Base-by-base conservation (phyloP, 768 basidiomycete genomes). In the Peribolospora kevripleyi region DNA sequence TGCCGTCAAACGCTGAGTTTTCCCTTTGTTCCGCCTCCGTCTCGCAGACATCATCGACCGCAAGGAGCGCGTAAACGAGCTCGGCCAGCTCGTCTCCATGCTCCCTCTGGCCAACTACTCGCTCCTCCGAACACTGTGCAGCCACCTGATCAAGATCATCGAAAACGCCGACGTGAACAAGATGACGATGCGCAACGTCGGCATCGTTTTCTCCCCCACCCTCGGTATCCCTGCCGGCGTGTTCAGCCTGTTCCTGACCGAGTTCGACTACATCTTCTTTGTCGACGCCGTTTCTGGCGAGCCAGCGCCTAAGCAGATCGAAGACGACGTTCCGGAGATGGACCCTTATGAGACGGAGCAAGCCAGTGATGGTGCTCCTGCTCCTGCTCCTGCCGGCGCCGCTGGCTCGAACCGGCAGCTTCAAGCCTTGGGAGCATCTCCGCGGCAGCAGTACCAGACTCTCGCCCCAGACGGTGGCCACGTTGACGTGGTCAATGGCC, bases 151-250 rank as follows among this genome's bases (percentile, higher is more conserved):
- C 61, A 73, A 88, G 48, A 83, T 98, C 62, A 87, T 97, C 48
- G 81, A 86, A 67, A 88, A 97, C 65, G 77, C 87, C 13, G 62
- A 74, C 47, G 70, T 82, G 56, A 93, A 93, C 77, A 97, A 90
- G 73, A 98, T 98, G 93, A 90, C 83, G 46, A 81, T 97, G 77
- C 79, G 91, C 49, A 98, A 98, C 66, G 86, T 98, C 38, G 90
- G 91, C 13, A 97, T 98, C 57, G 91, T 97, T 36, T 95, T 97
- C 70, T 90, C 87, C 60, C 93, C 93, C 2, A 97, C 93, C 0
- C 73, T 98, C 9, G 88, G 87, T 48, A 93, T 98, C 61, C 91
- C 91, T n/a, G 91, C 91, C 3, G 86, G 86, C 6, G 84, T 95
- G 47, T 90, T 97, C 68, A 87, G 84, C 64, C 70, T 93, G 59